Conservation (phyloP, 1,284 basidiomycete species). For the Farysia itapuensis region DNA sequence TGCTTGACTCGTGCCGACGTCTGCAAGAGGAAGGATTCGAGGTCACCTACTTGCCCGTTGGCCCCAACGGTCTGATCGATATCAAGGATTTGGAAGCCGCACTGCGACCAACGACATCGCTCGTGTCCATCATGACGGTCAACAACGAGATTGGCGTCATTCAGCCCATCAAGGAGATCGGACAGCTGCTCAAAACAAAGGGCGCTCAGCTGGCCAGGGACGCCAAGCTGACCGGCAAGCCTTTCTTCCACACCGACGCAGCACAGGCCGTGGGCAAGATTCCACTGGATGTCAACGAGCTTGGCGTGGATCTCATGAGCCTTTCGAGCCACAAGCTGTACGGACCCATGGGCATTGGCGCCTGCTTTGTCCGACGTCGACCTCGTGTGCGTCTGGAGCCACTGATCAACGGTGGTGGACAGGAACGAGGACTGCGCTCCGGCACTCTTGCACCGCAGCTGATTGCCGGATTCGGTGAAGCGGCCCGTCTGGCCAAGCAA, state of each 20-base stretch:
- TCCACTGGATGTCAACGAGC: slow-evolving; percentile 79
- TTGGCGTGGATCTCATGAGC: slow-evolving; percentile 93
- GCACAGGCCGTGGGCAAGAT: slow-evolving; percentile 83
- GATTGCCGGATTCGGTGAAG: slow-evolving; percentile 91
- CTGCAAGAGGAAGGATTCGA: slow-evolving; percentile 96
- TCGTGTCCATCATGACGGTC: slow-evolving; percentile 96
- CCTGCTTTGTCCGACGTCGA: slow-evolving; percentile 86
- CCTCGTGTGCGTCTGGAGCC: slow-evolving; percentile 94
- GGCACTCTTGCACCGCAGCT: slow-evolving; percentile 90
- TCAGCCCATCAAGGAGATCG: slow-evolving; percentile 95
- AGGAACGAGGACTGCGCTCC: slow-evolving; percentile 91
- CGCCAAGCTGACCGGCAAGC: slow-evolving; percentile 65
- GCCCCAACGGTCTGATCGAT: slow-evolving; percentile 79
- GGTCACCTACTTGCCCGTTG: slow-evolving; percentile 92
- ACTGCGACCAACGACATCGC: slow-evolving; percentile 77
- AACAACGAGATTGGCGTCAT: slow-evolving; percentile 99
- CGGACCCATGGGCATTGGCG: slow-evolving; percentile 95
- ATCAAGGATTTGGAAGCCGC: slow-evolving; percentile 76
- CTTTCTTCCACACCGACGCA: slow-evolving; percentile 96
- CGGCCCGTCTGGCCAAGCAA: slow-evolving; percentile 82
- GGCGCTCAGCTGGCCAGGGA: slow-evolving; percentile 70
- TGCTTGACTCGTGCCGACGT: slow-evolving; percentile 94
- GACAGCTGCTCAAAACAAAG: slow-evolving; percentile 68
- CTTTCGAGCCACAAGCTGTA: slow-evolving; percentile 98
- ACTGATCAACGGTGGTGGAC: slow-evolving; percentile 91